Base-by-base conservation (phyloP, 2,329 filamentous ascomycete species). In the Torrubiella hemipterigena region DNA sequence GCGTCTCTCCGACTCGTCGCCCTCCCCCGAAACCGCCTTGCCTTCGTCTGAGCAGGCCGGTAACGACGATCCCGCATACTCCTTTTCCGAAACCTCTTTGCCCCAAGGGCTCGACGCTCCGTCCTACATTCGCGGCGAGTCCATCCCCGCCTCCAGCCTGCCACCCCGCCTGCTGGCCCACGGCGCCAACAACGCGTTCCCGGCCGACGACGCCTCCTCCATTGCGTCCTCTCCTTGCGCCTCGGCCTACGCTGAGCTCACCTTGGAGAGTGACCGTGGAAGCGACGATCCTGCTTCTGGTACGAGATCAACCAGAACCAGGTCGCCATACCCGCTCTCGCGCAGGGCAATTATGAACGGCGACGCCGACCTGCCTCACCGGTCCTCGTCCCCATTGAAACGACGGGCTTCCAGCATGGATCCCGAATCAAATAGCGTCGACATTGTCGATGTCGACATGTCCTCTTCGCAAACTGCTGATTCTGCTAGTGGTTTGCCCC, bases 351-450 rank as follows among this genome's bases (percentile, higher is more conserved):
- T 76, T 36, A 75, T 77, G 68, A 69, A 69, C 40, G 72, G 67
- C 41, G 67, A 71, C 51, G 59, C 65, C 42, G 69, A 77, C 38
- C 47, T 63, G 16, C 63, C 67, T 36, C 67, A 76, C 27, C 65
- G 74, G 43, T 74, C 74, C 14, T 77, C 73, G 17, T 79, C 74
- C 14, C 74, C 74, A 7, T 52, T 78, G 34, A 79, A 79, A 54
- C 64, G 74, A 46, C 65, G 67, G 39, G 73, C 73, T 21, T 75
- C 69, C 36, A 74, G 68, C 47, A 73, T 75, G 69, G 68, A 73
- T 32, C 61, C 61, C 30, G 67, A 69, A n/a, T n/a, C n/a, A n/a
- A n/a, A n/a, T n/a, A n/a, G n/a, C n/a, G n/a, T n/a, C n/a, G n/a
- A n/a, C n/a, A n/a, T n/a, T n/a, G 60, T 58, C 39, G 63, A 67